These are phyloP conservation scores for Pseudotsuga menziesii DNA, from an alignment of 75 land plant species.

Conservation along the genomic window DNA sequence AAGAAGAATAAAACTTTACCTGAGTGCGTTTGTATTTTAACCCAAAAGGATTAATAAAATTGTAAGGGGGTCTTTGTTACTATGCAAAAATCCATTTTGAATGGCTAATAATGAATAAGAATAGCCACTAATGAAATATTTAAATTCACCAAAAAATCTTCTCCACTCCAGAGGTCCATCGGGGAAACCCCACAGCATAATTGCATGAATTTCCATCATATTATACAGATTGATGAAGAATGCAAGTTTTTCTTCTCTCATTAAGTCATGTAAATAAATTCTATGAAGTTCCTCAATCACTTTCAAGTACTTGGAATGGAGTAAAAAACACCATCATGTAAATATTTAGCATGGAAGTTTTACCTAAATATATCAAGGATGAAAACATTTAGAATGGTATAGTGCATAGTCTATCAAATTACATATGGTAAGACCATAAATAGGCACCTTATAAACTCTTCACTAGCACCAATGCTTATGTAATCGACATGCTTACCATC, in stretches of 20 bases:
- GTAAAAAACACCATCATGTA: background rate
- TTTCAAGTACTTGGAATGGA: conserved; percentile 53
- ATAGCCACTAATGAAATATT: conserved; percentile 75
- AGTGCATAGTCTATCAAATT: background rate
- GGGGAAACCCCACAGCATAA: conserved; percentile 59
- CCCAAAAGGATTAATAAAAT: conserved; percentile 70
- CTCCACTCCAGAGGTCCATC: conserved; percentile 61
- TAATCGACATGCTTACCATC: conserved; percentile 84
- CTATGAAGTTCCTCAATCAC: conserved; percentile 71
- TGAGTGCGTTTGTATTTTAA: conserved; percentile 45
- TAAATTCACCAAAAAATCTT: conserved; percentile 66
- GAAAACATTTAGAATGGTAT: background rate
- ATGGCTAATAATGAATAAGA: conserved; percentile 79
- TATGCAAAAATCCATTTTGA: conserved; percentile 75
- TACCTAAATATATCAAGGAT: background rate
- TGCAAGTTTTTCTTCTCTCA: conserved; percentile 77
- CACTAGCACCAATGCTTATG: conserved; percentile 49
- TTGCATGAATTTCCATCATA: conserved; percentile 79
- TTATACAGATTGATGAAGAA: conserved; percentile 81
- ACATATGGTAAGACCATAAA: background rate
- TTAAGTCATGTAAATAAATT: conserved; percentile 43
- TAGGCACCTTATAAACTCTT: conserved; percentile 69
- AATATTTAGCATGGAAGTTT: background rate
- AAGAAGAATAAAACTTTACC: conserved; percentile 22
- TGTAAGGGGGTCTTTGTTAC: conserved; percentile 83